Percentiles rank a stretch among this genome's conserved stretches.
phyloP scores from a whole-genome alignment of 805 yeast species.

The Hanseniaspora meyeri region DNA sequence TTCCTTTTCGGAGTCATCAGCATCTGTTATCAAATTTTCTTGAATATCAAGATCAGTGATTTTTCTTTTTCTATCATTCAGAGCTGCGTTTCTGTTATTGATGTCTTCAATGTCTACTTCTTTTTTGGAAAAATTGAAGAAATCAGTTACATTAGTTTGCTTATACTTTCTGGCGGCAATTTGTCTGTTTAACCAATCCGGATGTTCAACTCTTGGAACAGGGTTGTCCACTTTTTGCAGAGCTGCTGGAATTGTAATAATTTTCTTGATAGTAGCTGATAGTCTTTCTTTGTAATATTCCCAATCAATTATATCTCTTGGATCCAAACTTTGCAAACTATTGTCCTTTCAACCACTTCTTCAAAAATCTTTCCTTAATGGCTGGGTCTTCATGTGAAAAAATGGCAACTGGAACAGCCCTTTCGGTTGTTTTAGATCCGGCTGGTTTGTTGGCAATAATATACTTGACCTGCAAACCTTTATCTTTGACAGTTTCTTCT shows the following conservation, averaged over 20 bases:
- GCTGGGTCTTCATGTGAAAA: conserved; percentile 62
- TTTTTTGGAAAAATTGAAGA: conserved; percentile 36
- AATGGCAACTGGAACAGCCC: conserved; percentile 93
- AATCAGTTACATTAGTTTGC: conserved; percentile 55
- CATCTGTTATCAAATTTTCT: conserved; percentile 29
- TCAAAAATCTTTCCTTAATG: conserved; percentile 59
- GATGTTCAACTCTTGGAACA: conserved; percentile 86
- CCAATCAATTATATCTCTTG: conserved; percentile 87
- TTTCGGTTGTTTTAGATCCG: conserved; percentile 83
- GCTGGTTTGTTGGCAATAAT: conserved; percentile 74
- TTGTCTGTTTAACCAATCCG: conserved; percentile 74
- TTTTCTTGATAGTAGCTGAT: conserved; percentile 86
- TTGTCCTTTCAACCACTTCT: conserved; percentile 85
- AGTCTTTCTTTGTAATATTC: conserved; percentile 78
- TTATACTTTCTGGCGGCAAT: conserved; percentile 49
- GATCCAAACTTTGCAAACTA: conserved; percentile 66
- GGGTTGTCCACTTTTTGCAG: conserved; percentile 79
- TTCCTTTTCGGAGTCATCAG: conserved; percentile 30
- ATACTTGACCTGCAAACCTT: conserved; percentile 89
- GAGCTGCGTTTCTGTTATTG: conserved; percentile 27
- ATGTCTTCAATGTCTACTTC: conserved; percentile 68
- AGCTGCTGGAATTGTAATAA: conserved; percentile 95
- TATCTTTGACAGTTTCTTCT: conserved; percentile 90
- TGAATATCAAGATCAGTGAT: conserved; percentile 25
- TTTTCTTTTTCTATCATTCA: conserved; percentile 29